A percentile compares a stretch with the other conserved stretches of the same genome.
Evolutionary conservation across 257 asterid genomes (phyloP).

Genomic region (Ocimum tenuiflorum): DNA sequence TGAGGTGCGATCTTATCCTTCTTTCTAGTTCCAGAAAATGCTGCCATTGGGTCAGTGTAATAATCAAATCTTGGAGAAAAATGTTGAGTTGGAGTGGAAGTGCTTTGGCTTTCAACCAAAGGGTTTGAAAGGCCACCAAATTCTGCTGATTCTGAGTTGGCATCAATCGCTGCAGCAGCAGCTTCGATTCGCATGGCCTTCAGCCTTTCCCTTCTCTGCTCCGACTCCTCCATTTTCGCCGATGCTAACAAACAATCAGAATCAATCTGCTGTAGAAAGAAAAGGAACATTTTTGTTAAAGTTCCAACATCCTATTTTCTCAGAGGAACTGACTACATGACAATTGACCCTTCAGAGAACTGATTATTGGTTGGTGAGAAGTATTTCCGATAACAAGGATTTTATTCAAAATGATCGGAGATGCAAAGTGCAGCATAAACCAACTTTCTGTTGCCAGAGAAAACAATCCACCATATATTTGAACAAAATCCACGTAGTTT

Average conservation of each 20-base stretch:
- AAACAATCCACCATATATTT: too few species aligned
- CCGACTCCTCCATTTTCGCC: slow-evolving; percentile 63
- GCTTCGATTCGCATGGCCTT: slow-evolving; percentile 69
- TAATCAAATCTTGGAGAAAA: slow-evolving; percentile 58
- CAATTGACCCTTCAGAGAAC: neutral
- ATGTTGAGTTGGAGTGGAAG: slow-evolving; percentile 21
- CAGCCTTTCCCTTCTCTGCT: slow-evolving; percentile 67
- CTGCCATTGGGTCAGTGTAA: slow-evolving; percentile 80
- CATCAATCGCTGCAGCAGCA: slow-evolving; percentile 22
- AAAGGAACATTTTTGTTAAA: neutral
- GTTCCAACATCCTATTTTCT: neutral
- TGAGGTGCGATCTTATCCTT: slow-evolving; percentile 39
- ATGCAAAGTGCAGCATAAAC: too few species aligned
- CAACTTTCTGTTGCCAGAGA: too few species aligned
- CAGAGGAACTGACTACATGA: neutral
- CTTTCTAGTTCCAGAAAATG: slow-evolving; percentile 51
- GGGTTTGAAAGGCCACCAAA: slow-evolving; percentile 59
- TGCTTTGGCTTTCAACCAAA: slow-evolving; percentile 34
- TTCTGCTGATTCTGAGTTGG: slow-evolving; percentile 20
- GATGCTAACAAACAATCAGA: slow-evolving; percentile 7
- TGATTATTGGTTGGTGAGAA: neutral
- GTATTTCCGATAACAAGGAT: too few species aligned
- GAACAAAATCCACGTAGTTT: too few species aligned
- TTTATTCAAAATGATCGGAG: too few species aligned
- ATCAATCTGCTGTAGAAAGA: slow-evolving; percentile 11